Evolutionary conservation across 768 basidiomycete genomes (phyloP).

Genomic region (Royoungia palumana): DNA sequence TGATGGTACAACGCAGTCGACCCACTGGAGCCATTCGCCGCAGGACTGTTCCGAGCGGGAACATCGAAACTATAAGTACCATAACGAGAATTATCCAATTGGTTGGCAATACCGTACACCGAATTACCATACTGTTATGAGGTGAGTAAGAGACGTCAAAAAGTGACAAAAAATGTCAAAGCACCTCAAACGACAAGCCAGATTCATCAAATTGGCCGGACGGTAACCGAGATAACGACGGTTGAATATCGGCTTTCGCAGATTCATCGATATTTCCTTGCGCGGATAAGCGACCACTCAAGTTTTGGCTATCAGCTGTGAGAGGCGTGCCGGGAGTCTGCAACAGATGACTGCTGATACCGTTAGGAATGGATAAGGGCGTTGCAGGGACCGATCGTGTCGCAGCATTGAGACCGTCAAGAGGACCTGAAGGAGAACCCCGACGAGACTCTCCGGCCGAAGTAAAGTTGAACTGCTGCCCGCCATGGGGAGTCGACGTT

Average conservation of each 20-base stretch:
- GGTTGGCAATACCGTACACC: slow-evolving; percentile 44
- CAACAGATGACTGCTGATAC: slow-evolving; percentile 45
- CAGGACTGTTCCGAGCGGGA: slow-evolving; percentile 36
- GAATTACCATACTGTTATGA: slow-evolving; percentile 57
- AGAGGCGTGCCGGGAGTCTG: slow-evolving; percentile 66
- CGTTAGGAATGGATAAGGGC: slow-evolving; percentile 55
- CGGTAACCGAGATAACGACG: slow-evolving; percentile 68
- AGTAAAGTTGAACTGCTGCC: slow-evolving; percentile 46
- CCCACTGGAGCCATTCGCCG: slow-evolving; percentile 44
- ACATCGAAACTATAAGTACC: slow-evolving; percentile 57
- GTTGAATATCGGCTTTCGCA: slow-evolving; percentile 56
- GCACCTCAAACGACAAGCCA: slow-evolving; percentile 56
- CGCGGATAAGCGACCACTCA: slow-evolving; percentile 63
- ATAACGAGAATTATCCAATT: slow-evolving; percentile 52
- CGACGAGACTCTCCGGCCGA: slow-evolving; percentile 52
- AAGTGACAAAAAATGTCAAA: slow-evolving; percentile 16
- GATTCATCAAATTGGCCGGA: slow-evolving; percentile 56
- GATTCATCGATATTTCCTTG: slow-evolving; percentile 45
- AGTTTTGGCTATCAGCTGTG: slow-evolving; percentile 53
- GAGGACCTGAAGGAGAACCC: slow-evolving; percentile 64
- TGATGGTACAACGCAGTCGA: slow-evolving; percentile 78
- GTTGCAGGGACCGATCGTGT: slow-evolving; percentile 85
- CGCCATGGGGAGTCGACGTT: slow-evolving; percentile 59
- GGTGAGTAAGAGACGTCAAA: slow-evolving; percentile 8
- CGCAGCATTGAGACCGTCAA: slow-evolving; percentile 57